These are phyloP conservation scores for Arxiozyma telluris DNA, from an alignment of 1,139 yeast genomes.

Conservation along the genomic window DNA sequence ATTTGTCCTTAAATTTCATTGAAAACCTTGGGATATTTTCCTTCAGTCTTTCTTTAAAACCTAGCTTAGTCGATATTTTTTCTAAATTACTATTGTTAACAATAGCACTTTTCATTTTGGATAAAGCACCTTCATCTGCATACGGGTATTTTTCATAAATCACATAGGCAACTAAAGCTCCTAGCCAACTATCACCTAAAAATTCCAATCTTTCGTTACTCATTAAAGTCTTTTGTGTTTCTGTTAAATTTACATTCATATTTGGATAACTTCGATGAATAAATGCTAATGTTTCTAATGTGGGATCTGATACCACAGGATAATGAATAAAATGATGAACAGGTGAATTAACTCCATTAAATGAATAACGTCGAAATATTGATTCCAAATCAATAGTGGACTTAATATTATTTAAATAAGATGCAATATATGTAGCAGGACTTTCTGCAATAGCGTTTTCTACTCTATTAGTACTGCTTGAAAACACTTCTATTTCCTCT, in stretches of 20 bases:
- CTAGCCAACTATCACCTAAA: conserved; percentile 76
- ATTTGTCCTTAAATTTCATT: conserved; percentile 15
- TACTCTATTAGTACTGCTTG: conserved; percentile 2
- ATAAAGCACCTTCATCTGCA: conserved; percentile 69
- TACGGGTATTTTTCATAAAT: conserved; percentile 53
- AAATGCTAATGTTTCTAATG: conserved; percentile 17
- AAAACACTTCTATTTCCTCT: conserved; percentile 6
- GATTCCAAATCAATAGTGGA: conserved; percentile 4
- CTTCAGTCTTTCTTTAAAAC: conserved; percentile 48
- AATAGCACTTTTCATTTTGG: conserved; percentile 54
- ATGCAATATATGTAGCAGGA: conserved; percentile 11
- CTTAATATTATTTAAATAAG: conserved; percentile 4
- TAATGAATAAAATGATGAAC: conserved; percentile 11
- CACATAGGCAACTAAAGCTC: conserved; percentile 55
- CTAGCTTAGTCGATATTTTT: conserved; percentile 57
- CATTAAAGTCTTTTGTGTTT: conserved; percentile 10
- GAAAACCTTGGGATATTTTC: conserved; percentile 31
- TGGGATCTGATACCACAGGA: conserved; percentile 9
- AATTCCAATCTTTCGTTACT: conserved; percentile 78
- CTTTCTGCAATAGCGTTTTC: conserved; percentile 11
- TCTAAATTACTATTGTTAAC: conserved; percentile 52
- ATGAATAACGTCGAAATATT: conserved; percentile 9
- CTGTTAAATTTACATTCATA: conserved; percentile 11
- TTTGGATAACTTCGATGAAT: conserved; percentile 13
- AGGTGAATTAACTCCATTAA: conserved; percentile 7